phyloP scores from a whole-genome alignment of 179 eudicot genomes.

The Silene vulgaris region DNA sequence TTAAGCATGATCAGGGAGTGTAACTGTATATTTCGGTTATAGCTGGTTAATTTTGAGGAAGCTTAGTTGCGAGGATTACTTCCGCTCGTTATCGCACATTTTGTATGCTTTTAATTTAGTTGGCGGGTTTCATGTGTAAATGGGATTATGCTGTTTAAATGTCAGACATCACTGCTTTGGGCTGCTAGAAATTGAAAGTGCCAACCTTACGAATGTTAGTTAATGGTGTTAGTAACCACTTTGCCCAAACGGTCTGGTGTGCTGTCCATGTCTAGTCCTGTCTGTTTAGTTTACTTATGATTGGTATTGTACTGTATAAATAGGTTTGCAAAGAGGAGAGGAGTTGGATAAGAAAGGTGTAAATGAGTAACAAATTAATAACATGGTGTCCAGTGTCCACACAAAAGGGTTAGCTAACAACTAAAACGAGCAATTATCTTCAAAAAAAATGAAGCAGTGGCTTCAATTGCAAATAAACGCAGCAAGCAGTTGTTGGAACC shows the following conservation, averaged over 20 bases:
- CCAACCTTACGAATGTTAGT: neutral
- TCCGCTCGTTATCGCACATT: neutral
- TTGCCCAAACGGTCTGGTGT: neutral
- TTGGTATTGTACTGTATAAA: neutral
- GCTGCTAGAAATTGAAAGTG: neutral
- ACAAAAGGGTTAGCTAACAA: neutral
- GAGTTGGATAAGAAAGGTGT: neutral
- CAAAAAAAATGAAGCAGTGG: no score
- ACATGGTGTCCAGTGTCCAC: neutral
- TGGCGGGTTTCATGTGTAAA: neutral
- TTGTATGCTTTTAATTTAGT: neutral
- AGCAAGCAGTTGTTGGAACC: neutral
- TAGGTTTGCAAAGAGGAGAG: neutral
- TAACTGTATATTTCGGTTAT: conserved; percentile 11
- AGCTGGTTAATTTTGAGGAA: neutral
- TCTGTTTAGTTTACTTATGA: neutral
- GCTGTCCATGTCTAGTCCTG: neutral
- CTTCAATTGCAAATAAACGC: neutral
- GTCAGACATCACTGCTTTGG: neutral
- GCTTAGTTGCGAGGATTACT: conserved; percentile 8
- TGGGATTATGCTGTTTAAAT: neutral
- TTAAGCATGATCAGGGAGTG: neutral
- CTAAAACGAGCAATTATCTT: neutral
- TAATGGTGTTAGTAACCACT: neutral
- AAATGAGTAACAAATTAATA: neutral